Evolutionary conservation across 2,329 filamentous ascomycete genomes (phyloP), one percentile per base, ranked within the genome.

Genomic region (Drechslerella coelobrocha): DNA sequence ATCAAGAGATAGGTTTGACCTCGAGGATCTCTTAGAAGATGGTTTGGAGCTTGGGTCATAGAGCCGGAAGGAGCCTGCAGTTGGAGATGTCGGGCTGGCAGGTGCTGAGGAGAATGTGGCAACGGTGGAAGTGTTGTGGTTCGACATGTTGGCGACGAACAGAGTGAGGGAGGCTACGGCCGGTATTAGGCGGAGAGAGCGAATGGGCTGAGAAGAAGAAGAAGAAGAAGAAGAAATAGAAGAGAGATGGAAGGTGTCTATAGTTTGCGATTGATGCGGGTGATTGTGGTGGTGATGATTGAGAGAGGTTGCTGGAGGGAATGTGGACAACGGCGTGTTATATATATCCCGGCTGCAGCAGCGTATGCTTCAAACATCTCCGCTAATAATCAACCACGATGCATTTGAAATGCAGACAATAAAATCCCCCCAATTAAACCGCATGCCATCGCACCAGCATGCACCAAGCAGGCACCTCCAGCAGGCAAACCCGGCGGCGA

Each of bases 1-100:
- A 77, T 93, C 90, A 76, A 94, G 84, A 21, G 86, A 88, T 63
- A 91, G 84, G 75, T 75, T 74, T 1, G 75, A 76, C 24, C 72
- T 71, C 50, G 72, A 73, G 43, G 74, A 75, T 14, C 66, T 45
- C 29, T 63, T 63, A 8, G 66, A 63, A 19, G 55, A 63, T 1
- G 53, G 47, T 31, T 60, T 63, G 23, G 59, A 63, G 29, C 19
- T 27, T 6, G 66, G 61, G 34, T 65, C 61, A 57, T 60, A 72
- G 50, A 63, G 53, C 52, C 59, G 59, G 55, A 63, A 63, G 54
- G 59, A 24, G 59, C 61, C 66, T 21, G 59, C 50, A 17, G 54
- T 65, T 24, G 59, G 66, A 23, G 61, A 65, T 41, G 59, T 72
- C 48, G 59, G 61, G 45, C 66, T 72, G n/a, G 61, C 37, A 8